These are phyloP conservation scores for Pythium oligandrum DNA, from an alignment of 352 stramenopile genomes.

Conservation along the genomic window DNA sequence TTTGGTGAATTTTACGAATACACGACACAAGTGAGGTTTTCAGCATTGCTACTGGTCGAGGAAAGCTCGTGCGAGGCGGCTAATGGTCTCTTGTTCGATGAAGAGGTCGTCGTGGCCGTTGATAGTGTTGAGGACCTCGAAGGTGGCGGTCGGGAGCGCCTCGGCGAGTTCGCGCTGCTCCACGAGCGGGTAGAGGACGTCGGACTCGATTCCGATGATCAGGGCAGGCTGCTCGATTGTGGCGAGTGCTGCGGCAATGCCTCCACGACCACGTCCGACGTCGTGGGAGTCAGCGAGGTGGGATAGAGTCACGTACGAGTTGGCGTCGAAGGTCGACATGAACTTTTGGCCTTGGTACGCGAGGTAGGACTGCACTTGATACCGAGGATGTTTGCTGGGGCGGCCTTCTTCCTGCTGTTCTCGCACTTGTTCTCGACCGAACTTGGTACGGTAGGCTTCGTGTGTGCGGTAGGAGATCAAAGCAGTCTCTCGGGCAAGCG, in stretches of 20 bases:
- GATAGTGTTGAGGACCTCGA: slow-evolving; percentile 86
- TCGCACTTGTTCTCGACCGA: slow-evolving; percentile 60
- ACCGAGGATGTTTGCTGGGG: slow-evolving; percentile 22
- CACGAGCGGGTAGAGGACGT: slow-evolving; percentile 92
- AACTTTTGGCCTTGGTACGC: slow-evolving; percentile 95
- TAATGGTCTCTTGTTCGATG: slow-evolving; percentile 93
- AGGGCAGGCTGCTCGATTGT: slow-evolving; percentile 73
- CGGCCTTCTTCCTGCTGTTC: too few relatives aligned
- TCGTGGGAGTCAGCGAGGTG: slow-evolving; percentile 97
- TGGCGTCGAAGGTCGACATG: slow-evolving; percentile 91
- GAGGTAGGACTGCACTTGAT: slow-evolving; percentile 84
- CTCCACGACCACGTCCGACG: slow-evolving; percentile 79
- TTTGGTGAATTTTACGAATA: too few relatives aligned
- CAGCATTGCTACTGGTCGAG: slow-evolving; percentile 13
- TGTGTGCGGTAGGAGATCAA: slow-evolving; percentile 97
- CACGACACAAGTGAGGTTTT: too few relatives aligned
- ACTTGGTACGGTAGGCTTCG: slow-evolving; percentile 90
- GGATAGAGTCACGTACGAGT: slow-evolving; percentile 94
- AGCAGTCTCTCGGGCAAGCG: slow-evolving; percentile 92
- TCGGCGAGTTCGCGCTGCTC: slow-evolving; percentile 90
- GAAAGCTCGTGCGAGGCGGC: slow-evolving; percentile 51
- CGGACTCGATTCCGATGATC: slow-evolving; percentile 92
- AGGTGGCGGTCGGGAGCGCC: slow-evolving; percentile 74
- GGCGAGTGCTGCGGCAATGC: slow-evolving; percentile 57
- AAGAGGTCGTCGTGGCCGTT: slow-evolving; percentile 97